phyloP scores from a whole-genome alignment of 495 filamentous ascomycete species.

The Xylaria grammica region DNA sequence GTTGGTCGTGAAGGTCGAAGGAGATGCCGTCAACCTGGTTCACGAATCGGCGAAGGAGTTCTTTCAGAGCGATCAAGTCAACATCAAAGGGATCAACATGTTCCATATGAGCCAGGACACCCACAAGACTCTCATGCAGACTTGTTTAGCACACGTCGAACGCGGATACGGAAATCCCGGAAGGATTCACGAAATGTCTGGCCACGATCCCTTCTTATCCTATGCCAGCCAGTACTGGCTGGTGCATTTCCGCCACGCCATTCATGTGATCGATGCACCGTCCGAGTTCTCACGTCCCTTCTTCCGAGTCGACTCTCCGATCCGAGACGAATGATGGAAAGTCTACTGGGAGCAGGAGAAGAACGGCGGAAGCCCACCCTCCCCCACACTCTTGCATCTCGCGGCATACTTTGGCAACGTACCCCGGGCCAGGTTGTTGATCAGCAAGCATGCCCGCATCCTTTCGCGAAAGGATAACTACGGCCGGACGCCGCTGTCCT shows the following conservation, averaged over 20 bases:
- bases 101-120: slow-evolving; percentile 33
- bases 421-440: slow-evolving; percentile 29
- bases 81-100: slow-evolving; percentile 36
- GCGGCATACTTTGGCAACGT: slow-evolving; percentile 43
- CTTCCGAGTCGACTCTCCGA: slow-evolving; percentile 31
- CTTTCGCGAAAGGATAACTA: slow-evolving; percentile 19
- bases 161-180: slow-evolving; percentile 1
- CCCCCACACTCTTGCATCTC: slow-evolving; percentile 46
- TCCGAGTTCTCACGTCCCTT: slow-evolving; percentile 22
- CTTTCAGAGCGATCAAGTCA: slow-evolving; percentile 28
- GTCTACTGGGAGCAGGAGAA: slow-evolving; percentile 39
- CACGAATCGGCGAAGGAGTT: slow-evolving; percentile 48
- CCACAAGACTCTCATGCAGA: slow-evolving; percentile 35
- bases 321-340: slow-evolving; percentile 39
- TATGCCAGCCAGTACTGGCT: slow-evolving; percentile 13
- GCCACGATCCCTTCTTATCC: neutral
- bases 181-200: neutral
- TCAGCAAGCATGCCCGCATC: slow-evolving; percentile 29
- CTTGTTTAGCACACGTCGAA: slow-evolving; percentile 35
- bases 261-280: neutral
- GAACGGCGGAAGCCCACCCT: slow-evolving; percentile 27
- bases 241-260: neutral
- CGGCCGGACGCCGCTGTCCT: slow-evolving; percentile 1
- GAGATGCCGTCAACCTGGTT: slow-evolving; percentile 34
- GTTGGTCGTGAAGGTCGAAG: slow-evolving; percentile 34